Base-by-base conservation (phyloP, 176 grass and related monocot species). In the Panicum miliaceum region DNA sequence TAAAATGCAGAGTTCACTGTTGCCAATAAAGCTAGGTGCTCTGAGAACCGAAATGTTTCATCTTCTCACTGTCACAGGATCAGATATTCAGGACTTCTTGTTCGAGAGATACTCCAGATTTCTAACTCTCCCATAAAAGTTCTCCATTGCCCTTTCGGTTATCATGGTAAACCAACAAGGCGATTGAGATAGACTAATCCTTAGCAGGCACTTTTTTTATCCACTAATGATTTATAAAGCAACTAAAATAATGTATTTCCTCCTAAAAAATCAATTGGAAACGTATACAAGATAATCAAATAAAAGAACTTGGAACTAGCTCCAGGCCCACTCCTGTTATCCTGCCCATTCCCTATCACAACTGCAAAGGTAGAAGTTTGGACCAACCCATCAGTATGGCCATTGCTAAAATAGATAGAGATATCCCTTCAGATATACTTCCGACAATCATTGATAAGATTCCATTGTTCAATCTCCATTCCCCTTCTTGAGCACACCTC, bases 401-500 rank as follows among this genome's bases (percentile, higher is more conserved):
- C 34, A 18, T 29, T 50, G 23, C 34, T 73, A 73, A 80, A 82
- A 51, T 64, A 68, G 61, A 58, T 42, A 56, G 32, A 63, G 57
- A 64, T 26, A 51, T 23, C 40, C 15, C 42, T 76, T 51, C 0
- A 12, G 22, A 64, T 83, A 63, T 40, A 71, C 65, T 13, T 22
- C 53, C 14, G 52, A 26, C 65, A 84, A 84, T 79, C 12, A 88
- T 79, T 77, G 36, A 29, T 36, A 77, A 43, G 19, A 15, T 76
- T 59, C 69, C 37, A 63, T 58, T 20, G 15, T 68, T 82, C 71
- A 72, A 11, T 73, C 57, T 84, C 45, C 74, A 14, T 3, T 20
- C n/a, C 66, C 12, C 37, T 84, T 56, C 26, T 63, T 51, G 13
- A 56, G 35, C 45, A 34, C 19, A 51, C 46, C 45, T 29, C 67